Evolutionary conservation across 169 alveolate genomes (phyloP), one percentile per base, ranked within the genome.

Genomic region (Eimeria acervulina): DNA sequence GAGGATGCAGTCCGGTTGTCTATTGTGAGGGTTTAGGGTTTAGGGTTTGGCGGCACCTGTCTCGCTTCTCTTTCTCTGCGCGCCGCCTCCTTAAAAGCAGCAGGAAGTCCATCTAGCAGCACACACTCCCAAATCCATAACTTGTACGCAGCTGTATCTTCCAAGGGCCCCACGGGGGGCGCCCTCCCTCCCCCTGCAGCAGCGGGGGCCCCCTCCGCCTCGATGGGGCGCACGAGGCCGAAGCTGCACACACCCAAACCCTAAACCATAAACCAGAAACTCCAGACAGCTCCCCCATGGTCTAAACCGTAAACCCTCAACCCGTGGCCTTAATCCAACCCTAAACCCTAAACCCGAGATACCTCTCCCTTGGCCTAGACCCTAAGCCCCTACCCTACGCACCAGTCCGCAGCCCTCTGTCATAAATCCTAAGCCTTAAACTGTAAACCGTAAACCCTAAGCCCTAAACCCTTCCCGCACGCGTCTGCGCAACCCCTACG

Each of bases 121-220:
- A 83, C 95, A n/a, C 81, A 90, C 38, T 90, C 95, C 95, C 95
- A 90, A n/a, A 74, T 68, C 95, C 95, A 90, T 13, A 90, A 40
- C 28, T 52, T 70, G 63, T 63, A 23, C 59, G 95, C 80, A 5
- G 80, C 40, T 31, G 85, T 40, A 40, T 90, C 95, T 47, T 90
- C 95, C 6, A 23, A 36, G 63, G 89, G 61, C 38, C 89, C 61
- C 38, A 28, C 31, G 1, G 89, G 89, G 36, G 59, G 66, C 36
- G 63, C 33, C 26, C 51, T 36, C 13, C 63, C 59, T 10, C 23
- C 61, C 61, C 28, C 33, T 42, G 74, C 8, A 17, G 36, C 74
- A 17, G 74, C 5, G n/a, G 76, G 76, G 76, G 38, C 33, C 33
- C 33, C 76, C 51, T 72, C 84, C 63, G 5, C 3, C 63, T 78